Conservation (phyloP, 2,329 filamentous ascomycete genomes). For the Polychaeton citri region DNA sequence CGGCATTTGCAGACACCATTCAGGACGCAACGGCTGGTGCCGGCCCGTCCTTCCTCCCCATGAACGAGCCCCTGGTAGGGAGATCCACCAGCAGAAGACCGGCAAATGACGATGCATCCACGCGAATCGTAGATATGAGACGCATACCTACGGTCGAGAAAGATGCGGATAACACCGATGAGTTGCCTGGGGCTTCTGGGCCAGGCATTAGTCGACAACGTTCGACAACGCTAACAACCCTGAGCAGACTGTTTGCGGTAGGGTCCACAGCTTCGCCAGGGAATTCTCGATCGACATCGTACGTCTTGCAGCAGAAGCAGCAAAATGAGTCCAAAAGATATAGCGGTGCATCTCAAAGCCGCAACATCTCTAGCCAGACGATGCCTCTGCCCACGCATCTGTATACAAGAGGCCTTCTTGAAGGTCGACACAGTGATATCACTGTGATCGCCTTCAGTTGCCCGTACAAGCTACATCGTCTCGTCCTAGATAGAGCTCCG, state of each 20-base stretch:
- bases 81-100: too few species aligned
- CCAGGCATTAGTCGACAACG: constrained; percentile 20
- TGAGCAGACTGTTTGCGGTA: constrained; percentile 32
- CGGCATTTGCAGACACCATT: too few species aligned
- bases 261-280: constrained; percentile 22
- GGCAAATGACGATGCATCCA: background rate
- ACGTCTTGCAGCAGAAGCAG: too few species aligned
- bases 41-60: too few species aligned
- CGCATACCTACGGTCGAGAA: constrained; percentile 32
- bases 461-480: constrained; percentile 38
- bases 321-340: constrained; percentile 6
- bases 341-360: constrained; percentile 2
- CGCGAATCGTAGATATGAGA: constrained; percentile 7
- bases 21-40: too few species aligned
- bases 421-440: constrained; percentile 42
- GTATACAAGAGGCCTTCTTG: constrained; percentile 37
- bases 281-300: constrained; percentile 28
- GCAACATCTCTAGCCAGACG: constrained; percentile 9
- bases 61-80: too few species aligned
- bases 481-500: constrained; percentile 42
- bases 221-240: constrained; percentile 28
- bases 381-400: constrained; percentile 36
- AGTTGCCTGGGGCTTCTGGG: constrained; percentile 20
- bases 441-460: constrained; percentile 39
- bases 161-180: constrained; percentile 35